These are phyloP conservation scores for Chalara sp. DNA, from an alignment of 2,329 filamentous ascomycete genomes.

Conservation along the genomic window DNA sequence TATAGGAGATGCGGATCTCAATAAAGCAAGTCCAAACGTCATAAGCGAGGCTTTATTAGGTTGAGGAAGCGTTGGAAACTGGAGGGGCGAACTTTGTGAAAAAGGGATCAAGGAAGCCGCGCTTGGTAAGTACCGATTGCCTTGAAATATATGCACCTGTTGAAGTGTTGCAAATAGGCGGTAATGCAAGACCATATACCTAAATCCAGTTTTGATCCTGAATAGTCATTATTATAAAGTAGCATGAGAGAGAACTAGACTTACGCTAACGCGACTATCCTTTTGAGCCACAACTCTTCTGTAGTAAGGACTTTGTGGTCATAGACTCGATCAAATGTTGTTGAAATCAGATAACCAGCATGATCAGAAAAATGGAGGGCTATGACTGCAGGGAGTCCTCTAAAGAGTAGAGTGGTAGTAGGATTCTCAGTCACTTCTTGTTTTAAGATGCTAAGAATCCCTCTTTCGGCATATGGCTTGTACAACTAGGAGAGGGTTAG, in stretches of 20 bases:
- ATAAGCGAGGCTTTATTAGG: conserved; percentile 9
- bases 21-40: conserved; percentile 11
- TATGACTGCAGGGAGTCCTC: conserved; percentile 23
- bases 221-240: conserved; percentile 8
- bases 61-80: conserved; percentile 10
- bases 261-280: conserved; percentile 8
- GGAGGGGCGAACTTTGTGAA: conserved; percentile 19
- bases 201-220: conserved; percentile 17
- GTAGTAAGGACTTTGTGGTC: conserved; percentile 10
- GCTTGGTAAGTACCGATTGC: conserved; percentile 15
- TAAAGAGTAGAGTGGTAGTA: conserved; percentile 15
- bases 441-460: conserved; percentile 19
- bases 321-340: conserved; percentile 14
- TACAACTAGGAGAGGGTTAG: conserved; percentile 19
- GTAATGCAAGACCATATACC: conserved; percentile 22
- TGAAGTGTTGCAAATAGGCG: conserved; percentile 26
- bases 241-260: not conserved
- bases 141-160: conserved; percentile 23
- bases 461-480: conserved; percentile 19
- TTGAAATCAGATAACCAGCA: conserved; percentile 14
- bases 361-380: conserved; percentile 23
- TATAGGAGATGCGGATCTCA: conserved; percentile 18
- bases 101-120: conserved; percentile 24
- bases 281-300: conserved; percentile 7
- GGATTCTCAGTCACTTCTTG: conserved; percentile 16